Percentiles rank a stretch among this genome's conserved stretches.
Evolutionary conservation across 1,284 basidiomycete species (phyloP).

Genomic region (Boletellus deceptivus): DNA sequence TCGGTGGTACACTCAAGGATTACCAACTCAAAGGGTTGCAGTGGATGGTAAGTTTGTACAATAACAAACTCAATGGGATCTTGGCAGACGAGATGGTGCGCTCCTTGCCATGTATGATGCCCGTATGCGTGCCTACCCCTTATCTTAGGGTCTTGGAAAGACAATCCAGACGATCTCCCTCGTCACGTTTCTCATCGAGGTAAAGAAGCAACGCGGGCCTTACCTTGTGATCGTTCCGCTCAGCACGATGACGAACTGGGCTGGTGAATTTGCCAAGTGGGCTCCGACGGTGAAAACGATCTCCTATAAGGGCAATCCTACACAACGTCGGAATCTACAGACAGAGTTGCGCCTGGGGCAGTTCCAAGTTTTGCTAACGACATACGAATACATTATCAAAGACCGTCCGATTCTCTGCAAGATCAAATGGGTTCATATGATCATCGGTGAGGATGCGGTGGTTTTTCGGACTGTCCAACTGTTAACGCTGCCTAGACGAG

Average conservation of each 20-base stretch:
- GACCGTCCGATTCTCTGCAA: slow-evolving; percentile 89
- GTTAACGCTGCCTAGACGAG: slow-evolving; percentile 61
- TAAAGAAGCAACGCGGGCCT: slow-evolving; percentile 88
- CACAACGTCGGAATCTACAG: slow-evolving; percentile 74
- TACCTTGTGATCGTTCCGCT: slow-evolving; percentile 98
- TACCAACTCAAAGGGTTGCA: slow-evolving; percentile 93
- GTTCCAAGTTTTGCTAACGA: slow-evolving; percentile 96
- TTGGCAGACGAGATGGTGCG: slow-evolving; percentile 96
- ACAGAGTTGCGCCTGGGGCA: slow-evolving; percentile 72
- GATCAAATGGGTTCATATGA: slow-evolving; percentile 98
- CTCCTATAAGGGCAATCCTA: slow-evolving; percentile 93
- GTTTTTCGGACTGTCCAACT: neutral
- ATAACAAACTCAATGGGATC: slow-evolving; percentile 97
- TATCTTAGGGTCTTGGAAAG: slow-evolving; percentile 85
- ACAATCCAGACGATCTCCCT: slow-evolving; percentile 97
- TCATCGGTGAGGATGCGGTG: slow-evolving; percentile 70
- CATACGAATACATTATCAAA: slow-evolving; percentile 99
- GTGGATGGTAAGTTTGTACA: slow-evolving; percentile 99
- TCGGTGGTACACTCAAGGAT: slow-evolving; percentile 86
- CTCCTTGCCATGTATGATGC: slow-evolving; percentile 14
- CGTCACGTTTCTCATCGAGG: slow-evolving; percentile 93
- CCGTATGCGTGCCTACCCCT: slow-evolving; percentile 12
- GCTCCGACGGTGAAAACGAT: slow-evolving; percentile 85
- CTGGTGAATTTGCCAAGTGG: slow-evolving; percentile 96
- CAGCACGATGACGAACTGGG: slow-evolving; percentile 99